phyloP scores from a whole-genome alignment of 2,329 filamentous ascomycete species.

The Aspergillus tamarii region DNA sequence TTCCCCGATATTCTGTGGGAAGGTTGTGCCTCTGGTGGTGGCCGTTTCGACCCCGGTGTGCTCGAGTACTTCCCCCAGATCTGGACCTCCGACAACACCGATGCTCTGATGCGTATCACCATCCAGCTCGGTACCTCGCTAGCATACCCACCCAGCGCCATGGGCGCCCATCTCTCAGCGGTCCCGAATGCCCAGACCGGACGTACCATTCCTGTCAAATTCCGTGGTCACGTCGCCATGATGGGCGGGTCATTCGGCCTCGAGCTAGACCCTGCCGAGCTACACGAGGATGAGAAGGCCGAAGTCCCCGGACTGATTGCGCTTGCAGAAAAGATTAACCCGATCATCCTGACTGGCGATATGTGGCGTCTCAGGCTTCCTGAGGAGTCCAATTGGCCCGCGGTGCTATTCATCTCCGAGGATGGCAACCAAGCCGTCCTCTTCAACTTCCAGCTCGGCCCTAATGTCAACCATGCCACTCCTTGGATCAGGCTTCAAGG shows the following conservation, averaged over 20 bases:
- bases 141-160: conserved; percentile 64
- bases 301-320: conserved; percentile 59
- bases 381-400: conserved; percentile 64
- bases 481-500: conserved; percentile 61
- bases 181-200: conserved; percentile 62
- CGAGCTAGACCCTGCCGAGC: conserved; percentile 61
- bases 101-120: conserved; percentile 61
- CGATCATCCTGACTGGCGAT: conserved; percentile 61
- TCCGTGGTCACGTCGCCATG: conserved; percentile 68
- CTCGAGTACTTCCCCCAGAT: conserved; percentile 68
- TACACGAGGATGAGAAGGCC: conserved; percentile 55
- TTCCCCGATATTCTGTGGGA: conserved; percentile 69
- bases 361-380: conserved; percentile 64
- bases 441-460: conserved; percentile 64
- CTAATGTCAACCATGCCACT: conserved; percentile 56
- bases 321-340: conserved; percentile 60
- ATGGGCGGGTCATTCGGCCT: conserved; percentile 71
- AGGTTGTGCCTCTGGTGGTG: conserved; percentile 67
- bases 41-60: conserved; percentile 65
- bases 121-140: conserved; percentile 68
- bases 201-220: conserved; percentile 59
- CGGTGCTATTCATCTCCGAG: conserved; percentile 60
- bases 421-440: conserved; percentile 56
- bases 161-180: conserved; percentile 67
- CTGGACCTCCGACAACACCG: conserved; percentile 69